Base-by-base conservation (phyloP, 352 stramenopile species). In the Phytophthora pluvialis region DNA sequence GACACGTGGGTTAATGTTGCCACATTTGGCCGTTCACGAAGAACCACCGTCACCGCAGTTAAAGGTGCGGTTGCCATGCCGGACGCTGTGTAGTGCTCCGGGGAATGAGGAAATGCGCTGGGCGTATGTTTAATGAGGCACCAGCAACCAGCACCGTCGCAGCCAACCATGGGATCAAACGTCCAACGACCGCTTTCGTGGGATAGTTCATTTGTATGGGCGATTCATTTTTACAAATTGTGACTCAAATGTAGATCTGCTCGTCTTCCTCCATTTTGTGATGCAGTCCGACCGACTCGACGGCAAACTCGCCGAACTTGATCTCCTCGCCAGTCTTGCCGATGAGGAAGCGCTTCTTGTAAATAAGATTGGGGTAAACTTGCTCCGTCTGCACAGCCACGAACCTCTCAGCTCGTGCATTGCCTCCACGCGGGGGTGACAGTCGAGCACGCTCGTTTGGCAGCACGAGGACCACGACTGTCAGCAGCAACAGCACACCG, bases 311-410 rank as follows among this genome's bases (percentile, higher is more conserved):
- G 55, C 75, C 77, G 49, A 91, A 86, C 60, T 89, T 89, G 46
- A 91, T 80, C 65, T 84, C 71, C 36, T 91, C 80, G 29, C 80
- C 80, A 29, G 79, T 88, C 51, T 89, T 88, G 46, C 78, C 82
- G 56, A 91, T 87, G 25, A 82, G 56, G 40, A 91, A 87, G 51
- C 82, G 82, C 63, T 91, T 91, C 72, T 89, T 91, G 73, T 91
- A 89, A 47, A 91, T 81, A 18, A 91, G 57, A 51, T 91, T 91
- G 31, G 82, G 82, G 44, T 91, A 91, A 52, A 89, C 44, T 42
- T 91, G 78, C 54, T 91, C 82, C 2, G 82, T 91, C 31, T 89
- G 82, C 21, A 91, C 80, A 47, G 75, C 72, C 35, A 91, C 67
- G 49, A 89, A 91, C 25, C 80, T 81, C 51, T 89, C 82, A 7